Percentiles rank a stretch among this genome's conserved stretches.
phyloP scores from a whole-genome alignment of 768 basidiomycete species.

The Pleurotus tuoliensis region DNA sequence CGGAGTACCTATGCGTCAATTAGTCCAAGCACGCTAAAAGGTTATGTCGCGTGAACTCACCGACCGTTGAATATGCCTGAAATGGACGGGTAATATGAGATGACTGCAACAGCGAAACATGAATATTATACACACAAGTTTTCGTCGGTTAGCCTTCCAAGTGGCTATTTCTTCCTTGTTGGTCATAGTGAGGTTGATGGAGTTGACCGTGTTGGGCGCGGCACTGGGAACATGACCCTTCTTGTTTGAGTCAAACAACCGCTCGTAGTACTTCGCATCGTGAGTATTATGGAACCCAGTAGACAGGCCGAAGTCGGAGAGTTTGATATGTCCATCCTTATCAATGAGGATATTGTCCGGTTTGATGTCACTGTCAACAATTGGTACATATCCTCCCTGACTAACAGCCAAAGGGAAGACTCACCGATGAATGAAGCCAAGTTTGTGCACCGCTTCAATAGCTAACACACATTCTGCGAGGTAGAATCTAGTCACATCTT shows the following conservation, averaged over 20 bases:
- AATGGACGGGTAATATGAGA: slow-evolving; percentile 3
- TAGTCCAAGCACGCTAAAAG: background rate
- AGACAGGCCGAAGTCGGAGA: slow-evolving; percentile 97
- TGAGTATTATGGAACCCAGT: slow-evolving; percentile 99
- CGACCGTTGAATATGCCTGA: slow-evolving; percentile 96
- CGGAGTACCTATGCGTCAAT: slow-evolving; percentile 48
- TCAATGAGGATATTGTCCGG: slow-evolving; percentile 91
- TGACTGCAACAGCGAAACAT: background rate
- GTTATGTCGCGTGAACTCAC: slow-evolving; percentile 20
- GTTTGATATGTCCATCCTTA: slow-evolving; percentile 93
- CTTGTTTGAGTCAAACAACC: slow-evolving; percentile 68
- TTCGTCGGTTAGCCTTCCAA: slow-evolving; percentile 97
- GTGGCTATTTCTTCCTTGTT: slow-evolving; percentile 93
- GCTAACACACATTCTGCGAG: slow-evolving; percentile 98
- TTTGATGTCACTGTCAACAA: slow-evolving; percentile 81
- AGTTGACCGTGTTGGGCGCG: slow-evolving; percentile 85
- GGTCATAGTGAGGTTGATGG: slow-evolving; percentile 94
- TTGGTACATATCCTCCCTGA: background rate
- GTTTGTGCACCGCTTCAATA: slow-evolving; percentile 94
- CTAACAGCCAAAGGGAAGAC: slow-evolving; percentile 13
- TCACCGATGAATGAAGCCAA: slow-evolving; percentile 97
- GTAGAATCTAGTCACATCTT: slow-evolving; percentile 97
- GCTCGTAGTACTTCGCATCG: slow-evolving; percentile 93
- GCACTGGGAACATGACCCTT: slow-evolving; percentile 39
- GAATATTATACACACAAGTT: slow-evolving; percentile 56